phyloP scores from a whole-genome alignment of 106 monocot species.

The Alisma plantagoaquatica region DNA sequence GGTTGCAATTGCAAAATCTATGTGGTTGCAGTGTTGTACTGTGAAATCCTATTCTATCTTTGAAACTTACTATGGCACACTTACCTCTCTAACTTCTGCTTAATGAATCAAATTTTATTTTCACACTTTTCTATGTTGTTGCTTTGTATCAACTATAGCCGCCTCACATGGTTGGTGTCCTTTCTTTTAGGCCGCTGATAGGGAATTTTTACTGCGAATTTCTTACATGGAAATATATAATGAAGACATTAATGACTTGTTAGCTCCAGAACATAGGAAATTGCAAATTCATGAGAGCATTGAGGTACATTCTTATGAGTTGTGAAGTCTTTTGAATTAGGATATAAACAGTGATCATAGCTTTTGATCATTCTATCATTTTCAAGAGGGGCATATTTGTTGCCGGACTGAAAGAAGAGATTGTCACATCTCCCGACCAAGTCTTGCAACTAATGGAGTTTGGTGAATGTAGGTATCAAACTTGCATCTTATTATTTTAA shows the following conservation, averaged over 20 bases:
- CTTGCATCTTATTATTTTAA: not conserved
- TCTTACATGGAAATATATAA: constrained; percentile 99
- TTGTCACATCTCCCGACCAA: constrained; percentile 77
- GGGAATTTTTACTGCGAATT: constrained; percentile 90
- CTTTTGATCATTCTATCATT: not conserved
- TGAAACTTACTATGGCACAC: too few relatives aligned
- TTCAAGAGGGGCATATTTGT: constrained; percentile 94
- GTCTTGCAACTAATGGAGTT: constrained; percentile 77
- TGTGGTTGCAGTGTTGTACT: too few relatives aligned
- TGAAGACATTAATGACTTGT: constrained; percentile 96
- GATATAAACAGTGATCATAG: not conserved
- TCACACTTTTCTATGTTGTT: too few relatives aligned
- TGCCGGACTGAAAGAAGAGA: constrained; percentile 92
- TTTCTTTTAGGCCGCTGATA: constrained; percentile 37
- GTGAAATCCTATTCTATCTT: too few relatives aligned
- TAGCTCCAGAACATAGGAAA: constrained; percentile 90
- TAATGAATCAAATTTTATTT: too few relatives aligned
- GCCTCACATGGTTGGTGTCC: too few relatives aligned
- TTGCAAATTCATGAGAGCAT: constrained; percentile 88
- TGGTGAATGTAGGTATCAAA: constrained; percentile 65
- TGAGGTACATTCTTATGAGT: constrained; percentile 43
- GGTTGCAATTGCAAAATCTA: too few relatives aligned
- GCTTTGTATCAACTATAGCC: too few relatives aligned
- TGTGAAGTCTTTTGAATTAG: not conserved
- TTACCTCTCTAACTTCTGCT: too few relatives aligned